phyloP scores from a whole-genome alignment of 805 yeast genomes.

The Jamesozyma piceae region DNA sequence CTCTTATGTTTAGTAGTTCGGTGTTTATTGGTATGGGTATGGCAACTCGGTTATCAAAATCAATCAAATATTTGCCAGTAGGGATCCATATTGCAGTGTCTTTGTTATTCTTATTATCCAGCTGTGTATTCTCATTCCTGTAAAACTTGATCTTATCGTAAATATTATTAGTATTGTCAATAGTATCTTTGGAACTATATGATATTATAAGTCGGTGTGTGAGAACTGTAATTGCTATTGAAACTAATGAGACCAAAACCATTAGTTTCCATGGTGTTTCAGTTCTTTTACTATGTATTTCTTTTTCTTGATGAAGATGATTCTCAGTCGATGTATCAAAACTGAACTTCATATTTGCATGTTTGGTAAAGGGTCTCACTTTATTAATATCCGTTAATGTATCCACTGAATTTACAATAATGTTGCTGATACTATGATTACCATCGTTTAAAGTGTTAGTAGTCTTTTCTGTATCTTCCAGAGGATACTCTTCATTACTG shows the following conservation, averaged over 20 bases:
- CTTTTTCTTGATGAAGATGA: neutral
- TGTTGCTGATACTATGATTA: slow-evolving; percentile 3
- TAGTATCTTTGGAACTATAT: neutral
- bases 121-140: slow-evolving; percentile 7
- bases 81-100: slow-evolving; percentile 9
- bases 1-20: slow-evolving; percentile 5
- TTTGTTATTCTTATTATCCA: neutral
- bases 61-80: slow-evolving; percentile 18
- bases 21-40: slow-evolving; percentile 12
- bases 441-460: neutral
- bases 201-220: neutral
- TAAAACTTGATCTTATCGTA: slow-evolving; percentile 1
- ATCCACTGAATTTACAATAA: neutral
- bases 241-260: neutral
- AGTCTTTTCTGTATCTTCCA: neutral
- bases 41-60: slow-evolving; percentile 18
- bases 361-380: neutral
- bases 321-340: neutral
- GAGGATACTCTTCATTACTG: slow-evolving; percentile 11
- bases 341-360: too few relatives aligned
- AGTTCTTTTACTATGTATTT: neutral
- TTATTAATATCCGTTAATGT: neutral
- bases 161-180: neutral
- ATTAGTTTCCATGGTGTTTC: neutral
- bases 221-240: neutral